These are phyloP conservation scores for Artemisia tridentata DNA, from an alignment of 129 eudicot species.

Conservation along the genomic window DNA sequence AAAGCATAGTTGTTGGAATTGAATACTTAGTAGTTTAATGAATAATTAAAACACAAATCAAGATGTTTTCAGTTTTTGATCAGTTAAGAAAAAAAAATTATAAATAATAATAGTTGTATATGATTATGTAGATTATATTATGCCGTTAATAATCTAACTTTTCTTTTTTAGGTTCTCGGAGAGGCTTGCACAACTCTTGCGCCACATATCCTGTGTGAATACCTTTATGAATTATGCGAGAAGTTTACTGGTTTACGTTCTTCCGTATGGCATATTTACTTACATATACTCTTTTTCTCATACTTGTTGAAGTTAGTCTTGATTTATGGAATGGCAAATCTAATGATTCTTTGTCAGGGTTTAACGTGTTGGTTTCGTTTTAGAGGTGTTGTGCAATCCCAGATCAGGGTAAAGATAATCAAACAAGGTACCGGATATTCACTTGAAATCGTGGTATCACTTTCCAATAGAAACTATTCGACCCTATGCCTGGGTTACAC, in stretches of 20 bases:
- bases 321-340: too few relatives aligned
- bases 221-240: background rate
- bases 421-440: too few relatives aligned
- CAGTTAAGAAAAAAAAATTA: background rate
- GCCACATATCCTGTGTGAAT: too few relatives aligned
- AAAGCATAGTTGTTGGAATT: background rate
- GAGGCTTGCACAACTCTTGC: background rate
- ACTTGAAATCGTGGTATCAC: too few relatives aligned
- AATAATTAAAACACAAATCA: too few relatives aligned
- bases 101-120: background rate
- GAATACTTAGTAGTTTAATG: too few relatives aligned
- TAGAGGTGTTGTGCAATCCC: too few relatives aligned
- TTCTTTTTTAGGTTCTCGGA: background rate
- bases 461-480: too few relatives aligned
- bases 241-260: background rate
- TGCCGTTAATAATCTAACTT: background rate
- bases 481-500: too few relatives aligned
- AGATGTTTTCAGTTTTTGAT: background rate
- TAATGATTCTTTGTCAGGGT: background rate
- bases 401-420: too few relatives aligned
- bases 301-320: background rate
- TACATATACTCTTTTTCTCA: background rate
- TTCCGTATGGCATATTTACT: background rate
- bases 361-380: too few relatives aligned
- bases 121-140: background rate